These are phyloP conservation scores for Tolypocladium capitatum DNA, from an alignment of 2,329 filamentous ascomycete genomes.

Conservation along the genomic window DNA sequence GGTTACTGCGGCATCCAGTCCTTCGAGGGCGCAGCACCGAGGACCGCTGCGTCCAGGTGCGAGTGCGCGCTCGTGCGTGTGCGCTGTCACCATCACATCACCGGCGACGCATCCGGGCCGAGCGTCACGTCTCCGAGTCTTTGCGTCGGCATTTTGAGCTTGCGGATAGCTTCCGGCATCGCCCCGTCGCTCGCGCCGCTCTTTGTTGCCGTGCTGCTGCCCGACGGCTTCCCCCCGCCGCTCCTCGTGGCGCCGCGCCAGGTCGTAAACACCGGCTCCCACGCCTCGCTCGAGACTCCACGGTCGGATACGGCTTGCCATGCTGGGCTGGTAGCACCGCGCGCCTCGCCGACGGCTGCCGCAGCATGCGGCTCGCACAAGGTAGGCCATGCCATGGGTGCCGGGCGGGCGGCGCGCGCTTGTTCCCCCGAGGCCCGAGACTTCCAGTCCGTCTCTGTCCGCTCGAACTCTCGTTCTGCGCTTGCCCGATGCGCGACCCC, in stretches of 20 bases:
- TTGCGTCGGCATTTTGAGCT: neutral
- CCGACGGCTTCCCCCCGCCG: neutral
- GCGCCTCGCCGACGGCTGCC: constrained; percentile 2
- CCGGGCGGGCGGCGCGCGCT: neutral
- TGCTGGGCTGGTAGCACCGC: constrained; percentile 5
- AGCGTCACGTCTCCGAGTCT: neutral
- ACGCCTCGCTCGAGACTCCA: neutral
- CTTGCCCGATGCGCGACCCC: neutral
- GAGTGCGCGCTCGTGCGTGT: too few relatives aligned
- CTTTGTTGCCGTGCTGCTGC: neutral
- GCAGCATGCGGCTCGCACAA: constrained; percentile 7
- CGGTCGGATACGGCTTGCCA: neutral
- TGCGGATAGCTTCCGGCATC: neutral
- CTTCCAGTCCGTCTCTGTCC: neutral
- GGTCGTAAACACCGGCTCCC: neutral
- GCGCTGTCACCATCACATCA: neutral
- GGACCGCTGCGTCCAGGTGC: too few relatives aligned
- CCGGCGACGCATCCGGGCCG: neutral
- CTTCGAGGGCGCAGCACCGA: too few relatives aligned
- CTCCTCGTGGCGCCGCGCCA: neutral
- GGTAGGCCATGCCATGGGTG: constrained; percentile 2
- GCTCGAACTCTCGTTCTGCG: neutral
- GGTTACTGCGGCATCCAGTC: constrained; percentile 14
- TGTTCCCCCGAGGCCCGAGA: neutral
- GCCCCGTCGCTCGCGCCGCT: too few relatives aligned